Conservation (phyloP, 352 stramenopile genomes). For the Globisporangium radiosum region DNA sequence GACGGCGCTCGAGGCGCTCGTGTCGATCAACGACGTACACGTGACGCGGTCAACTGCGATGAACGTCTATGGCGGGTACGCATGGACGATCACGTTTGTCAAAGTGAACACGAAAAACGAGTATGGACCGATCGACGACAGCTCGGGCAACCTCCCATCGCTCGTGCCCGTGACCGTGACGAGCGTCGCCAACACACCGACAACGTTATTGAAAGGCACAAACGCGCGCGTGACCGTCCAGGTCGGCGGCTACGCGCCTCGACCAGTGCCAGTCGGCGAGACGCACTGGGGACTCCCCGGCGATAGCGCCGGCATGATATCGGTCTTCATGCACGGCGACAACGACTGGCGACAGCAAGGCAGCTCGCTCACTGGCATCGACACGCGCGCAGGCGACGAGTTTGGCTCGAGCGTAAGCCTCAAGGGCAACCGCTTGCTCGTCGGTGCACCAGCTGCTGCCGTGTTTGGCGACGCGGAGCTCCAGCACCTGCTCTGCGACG, state of each 20-base stretch:
- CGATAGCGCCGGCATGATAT: slow-evolving; percentile 43
- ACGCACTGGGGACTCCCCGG: slow-evolving; percentile 56
- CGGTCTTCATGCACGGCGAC: slow-evolving; percentile 59
- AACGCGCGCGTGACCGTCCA: slow-evolving; percentile 46
- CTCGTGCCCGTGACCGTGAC: slow-evolving; percentile 36
- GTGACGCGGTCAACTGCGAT: slow-evolving; percentile 58
- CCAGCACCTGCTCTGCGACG: slow-evolving; percentile 69
- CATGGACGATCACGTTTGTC: slow-evolving; percentile 82
- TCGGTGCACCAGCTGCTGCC: slow-evolving; percentile 57
- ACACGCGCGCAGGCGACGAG: slow-evolving; percentile 57
- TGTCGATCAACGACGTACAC: slow-evolving; percentile 56
- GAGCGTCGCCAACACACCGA: slow-evolving; percentile 18
- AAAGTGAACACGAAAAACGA: slow-evolving; percentile 72
- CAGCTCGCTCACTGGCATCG: slow-evolving; percentile 34
- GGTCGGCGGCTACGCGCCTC: slow-evolving; percentile 41
- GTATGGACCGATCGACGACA: slow-evolving; percentile 63
- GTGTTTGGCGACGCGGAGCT: slow-evolving; percentile 71
- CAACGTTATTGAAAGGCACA: slow-evolving; percentile 39
- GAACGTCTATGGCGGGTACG: slow-evolving; percentile 71
- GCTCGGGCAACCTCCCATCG: slow-evolving; percentile 58
- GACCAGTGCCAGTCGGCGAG: slow-evolving; percentile 20
- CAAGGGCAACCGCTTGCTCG: slow-evolving; percentile 35
- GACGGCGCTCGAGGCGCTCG: slow-evolving; percentile 56
- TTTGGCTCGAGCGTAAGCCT: slow-evolving; percentile 76
- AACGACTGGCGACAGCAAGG: slow-evolving; percentile 77